Base-by-base conservation (phyloP, 805 yeast species). In the Kazachstania martiniae region DNA sequence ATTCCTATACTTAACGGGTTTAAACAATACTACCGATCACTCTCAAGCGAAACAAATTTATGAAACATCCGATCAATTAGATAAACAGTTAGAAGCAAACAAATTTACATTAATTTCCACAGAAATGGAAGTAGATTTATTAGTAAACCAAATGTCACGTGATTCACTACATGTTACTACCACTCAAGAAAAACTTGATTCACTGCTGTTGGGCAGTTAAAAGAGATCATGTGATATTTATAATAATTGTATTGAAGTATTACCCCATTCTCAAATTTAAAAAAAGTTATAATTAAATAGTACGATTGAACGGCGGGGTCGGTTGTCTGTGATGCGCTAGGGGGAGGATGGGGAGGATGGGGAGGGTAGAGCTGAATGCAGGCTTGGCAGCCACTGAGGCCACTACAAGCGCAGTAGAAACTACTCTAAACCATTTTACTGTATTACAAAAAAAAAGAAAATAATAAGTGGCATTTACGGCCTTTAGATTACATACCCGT, bases 101-200 rank as follows among this genome's bases (percentile, higher is more conserved):
- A 41, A 49, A 12, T 24, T 46, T 7, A 42, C 38, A 28, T 31
- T 42, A 10, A 29, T 47, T 8, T 40, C 42, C 24, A 41, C 42
- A 7, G 52, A 51, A 26, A 35, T 47, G 24, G 60, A 56, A 19
- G 40, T 53, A 12, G 53, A 48, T 5, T 34, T 46, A 3, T 25
- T 58, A 25, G 50, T 49, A 18, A 48, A 47, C 0, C 51, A 48
- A 24, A 41, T 44, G 10, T 47, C 44, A 12, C 54, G 49, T 32
- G 58, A 57, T 31, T 41, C 47, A 6, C 27, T 58, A 24, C 58
- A 52, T 31, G 57, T 56, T 2, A 53, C 49, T 12, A 31, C 49
- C 12, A 57, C 64, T 2, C 58, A 53, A 32, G 62, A 57, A 22
- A 56, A 51, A 25, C 39, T 55, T 28, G 59, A 55, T 33, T 39